Conservation (phyloP, 2,329 filamentous ascomycete species). For the Ascochyta viciae-villosae region DNA sequence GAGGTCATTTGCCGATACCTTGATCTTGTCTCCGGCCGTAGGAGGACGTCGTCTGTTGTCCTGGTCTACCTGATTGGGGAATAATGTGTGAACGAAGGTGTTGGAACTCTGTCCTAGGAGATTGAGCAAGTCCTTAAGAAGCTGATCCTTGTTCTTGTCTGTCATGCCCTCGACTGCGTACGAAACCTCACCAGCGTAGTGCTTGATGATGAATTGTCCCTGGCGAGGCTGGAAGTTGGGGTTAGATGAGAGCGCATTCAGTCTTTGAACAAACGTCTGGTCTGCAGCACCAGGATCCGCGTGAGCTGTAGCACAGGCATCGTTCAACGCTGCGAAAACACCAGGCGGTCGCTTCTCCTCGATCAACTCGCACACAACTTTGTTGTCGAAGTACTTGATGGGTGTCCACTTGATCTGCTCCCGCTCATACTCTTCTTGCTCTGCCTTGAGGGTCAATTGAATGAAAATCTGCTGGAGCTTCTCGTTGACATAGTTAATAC, state of each 20-base stretch:
- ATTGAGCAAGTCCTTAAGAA: constrained; percentile 91
- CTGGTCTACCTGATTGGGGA: constrained; percentile 92
- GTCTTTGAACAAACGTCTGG: constrained; percentile 90
- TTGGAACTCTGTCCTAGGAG: constrained; percentile 86
- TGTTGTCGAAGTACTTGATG: constrained; percentile 99
- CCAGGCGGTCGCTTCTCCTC: constrained; percentile 89
- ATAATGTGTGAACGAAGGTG: constrained; percentile 83
- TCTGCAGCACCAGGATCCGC: constrained; percentile 94
- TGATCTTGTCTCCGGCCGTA: constrained; percentile 95
- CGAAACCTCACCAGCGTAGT: constrained; percentile 95
- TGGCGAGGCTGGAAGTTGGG: constrained; percentile 90
- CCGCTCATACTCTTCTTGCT: constrained; percentile 95
- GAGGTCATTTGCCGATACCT: constrained; percentile 89
- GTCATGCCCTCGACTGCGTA: constrained; percentile 97
- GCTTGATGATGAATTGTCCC: constrained; percentile 97
- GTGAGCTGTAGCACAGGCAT: constrained; percentile 97
- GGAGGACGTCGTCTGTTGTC: constrained; percentile 94
- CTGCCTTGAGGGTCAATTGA: constrained; percentile 92
- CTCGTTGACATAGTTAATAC: constrained; percentile 99
- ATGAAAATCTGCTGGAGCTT: constrained; percentile 99
- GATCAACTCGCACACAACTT: constrained; percentile 96
- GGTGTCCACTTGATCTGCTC: constrained; percentile 99
- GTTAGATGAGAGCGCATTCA: constrained; percentile 87
- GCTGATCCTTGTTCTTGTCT: constrained; percentile 98
- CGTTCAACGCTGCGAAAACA: constrained; percentile 94